phyloP scores from a whole-genome alignment of 345 rosid genomes.

The Fremontodendron californicum region DNA sequence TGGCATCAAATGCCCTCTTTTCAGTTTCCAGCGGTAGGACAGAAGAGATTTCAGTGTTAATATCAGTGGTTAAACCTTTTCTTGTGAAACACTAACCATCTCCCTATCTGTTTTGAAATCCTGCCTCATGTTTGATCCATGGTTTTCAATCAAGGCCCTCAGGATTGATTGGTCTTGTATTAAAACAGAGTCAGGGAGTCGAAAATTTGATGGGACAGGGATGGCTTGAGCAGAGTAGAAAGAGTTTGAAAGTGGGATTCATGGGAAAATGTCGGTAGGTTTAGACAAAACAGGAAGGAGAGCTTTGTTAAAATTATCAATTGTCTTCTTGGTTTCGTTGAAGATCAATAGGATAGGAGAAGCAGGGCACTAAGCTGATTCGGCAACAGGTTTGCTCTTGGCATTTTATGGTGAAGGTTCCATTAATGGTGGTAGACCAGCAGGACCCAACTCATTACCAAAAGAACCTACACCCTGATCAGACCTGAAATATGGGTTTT shows the following conservation, averaged over 20 bases:
- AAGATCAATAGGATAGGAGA: constrained; percentile 47
- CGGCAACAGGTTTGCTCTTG: constrained; percentile 28
- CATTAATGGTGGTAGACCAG: constrained; percentile 59
- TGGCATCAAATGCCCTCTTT: constrained; percentile 33
- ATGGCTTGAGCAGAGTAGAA: constrained; percentile 32
- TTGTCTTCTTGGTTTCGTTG: constrained; percentile 32
- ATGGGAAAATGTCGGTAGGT: constrained; percentile 17
- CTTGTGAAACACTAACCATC: constrained; percentile 49
- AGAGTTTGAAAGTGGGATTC: constrained; percentile 32
- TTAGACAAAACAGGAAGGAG: constrained; percentile 23
- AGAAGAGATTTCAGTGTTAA: constrained; percentile 52
- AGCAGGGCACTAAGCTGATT: constrained; percentile 65
- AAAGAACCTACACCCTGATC: constrained; percentile 31
- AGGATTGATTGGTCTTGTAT: constrained; percentile 48
- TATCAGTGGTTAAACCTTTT: constrained; percentile 40
- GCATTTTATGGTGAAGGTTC: constrained; percentile 39
- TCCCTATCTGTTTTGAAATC: constrained; percentile 37
- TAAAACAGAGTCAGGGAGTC: constrained; percentile 28
- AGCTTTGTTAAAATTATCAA: constrained; percentile 36
- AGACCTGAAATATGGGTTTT: constrained; percentile 56
- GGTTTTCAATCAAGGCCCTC: constrained; percentile 42
- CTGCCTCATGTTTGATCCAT: constrained; percentile 29
- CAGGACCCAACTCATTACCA: constrained; percentile 38
- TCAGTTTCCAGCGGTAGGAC: constrained; percentile 45
- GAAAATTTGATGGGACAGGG: constrained; percentile 23